phyloP scores from a whole-genome alignment of 805 yeast genomes.

The Kuraishia piskuri region DNA sequence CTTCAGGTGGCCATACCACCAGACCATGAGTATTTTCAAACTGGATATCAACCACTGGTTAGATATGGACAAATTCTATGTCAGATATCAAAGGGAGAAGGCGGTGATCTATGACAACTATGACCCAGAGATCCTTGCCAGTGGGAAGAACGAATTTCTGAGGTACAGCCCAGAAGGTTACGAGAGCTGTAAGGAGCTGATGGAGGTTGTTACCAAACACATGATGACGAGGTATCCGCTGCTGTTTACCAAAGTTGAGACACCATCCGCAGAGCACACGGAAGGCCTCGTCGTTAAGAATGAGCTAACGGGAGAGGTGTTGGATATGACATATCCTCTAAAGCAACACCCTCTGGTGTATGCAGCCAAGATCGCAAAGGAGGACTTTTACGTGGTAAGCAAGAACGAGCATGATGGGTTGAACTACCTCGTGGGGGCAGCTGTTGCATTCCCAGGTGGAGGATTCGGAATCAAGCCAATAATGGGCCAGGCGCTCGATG shows the following conservation, averaged over 20 bases:
- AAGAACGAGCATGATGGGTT: conserved; percentile 41
- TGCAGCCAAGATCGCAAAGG: conserved; percentile 63
- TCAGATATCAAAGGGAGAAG: conserved; percentile 58
- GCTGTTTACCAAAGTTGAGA: conserved; percentile 39
- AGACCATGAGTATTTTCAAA: conserved; percentile 70
- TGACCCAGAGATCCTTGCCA: conserved; percentile 49
- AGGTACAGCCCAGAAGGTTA: conserved; percentile 55
- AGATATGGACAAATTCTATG: conserved; percentile 71
- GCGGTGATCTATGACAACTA: conserved; percentile 45
- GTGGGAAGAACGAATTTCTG: neutral
- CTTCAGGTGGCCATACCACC: conserved; percentile 73
- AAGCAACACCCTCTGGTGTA: conserved; percentile 56
- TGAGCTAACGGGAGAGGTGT: conserved; percentile 50
- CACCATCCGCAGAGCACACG: conserved; percentile 19
- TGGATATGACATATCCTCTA: conserved; percentile 53
- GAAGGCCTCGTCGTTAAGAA: conserved; percentile 46
- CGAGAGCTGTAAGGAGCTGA: conserved; percentile 52
- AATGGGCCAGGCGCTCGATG: conserved; percentile 52
- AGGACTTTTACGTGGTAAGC: conserved; percentile 60
- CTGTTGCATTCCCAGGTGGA: conserved; percentile 76
- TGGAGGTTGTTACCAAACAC: conserved; percentile 54
- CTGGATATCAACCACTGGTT: conserved; percentile 68
- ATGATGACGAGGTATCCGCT: conserved; percentile 56
- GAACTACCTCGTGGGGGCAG: conserved; percentile 64
- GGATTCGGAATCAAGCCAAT: conserved; percentile 54